Evolutionary conservation across 2,329 filamentous ascomycete species (phyloP).

Genomic region (Cladobotryum protrusum): DNA sequence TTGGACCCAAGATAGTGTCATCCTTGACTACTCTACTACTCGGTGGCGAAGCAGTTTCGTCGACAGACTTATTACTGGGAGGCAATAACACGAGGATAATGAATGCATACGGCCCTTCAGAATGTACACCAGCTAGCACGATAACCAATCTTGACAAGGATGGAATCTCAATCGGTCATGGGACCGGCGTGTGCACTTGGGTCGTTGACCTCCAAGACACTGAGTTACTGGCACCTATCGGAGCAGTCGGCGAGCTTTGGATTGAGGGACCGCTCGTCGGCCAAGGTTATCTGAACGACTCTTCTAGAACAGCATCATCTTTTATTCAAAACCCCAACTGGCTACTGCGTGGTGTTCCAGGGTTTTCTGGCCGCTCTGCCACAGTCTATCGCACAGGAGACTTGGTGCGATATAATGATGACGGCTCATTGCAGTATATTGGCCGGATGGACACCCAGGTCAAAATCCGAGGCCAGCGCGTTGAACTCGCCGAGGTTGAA

Average conservation of each 20-base stretch:
- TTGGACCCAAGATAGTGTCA: too few species aligned
- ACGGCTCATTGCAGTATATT: conserved; percentile 32
- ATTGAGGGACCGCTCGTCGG: conserved; percentile 10
- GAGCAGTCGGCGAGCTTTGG: conserved; percentile 8
- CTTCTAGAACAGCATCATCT: conserved; percentile 5
- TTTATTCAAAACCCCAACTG: conserved; percentile 17
- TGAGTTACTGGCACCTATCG: not conserved
- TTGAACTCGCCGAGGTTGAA: conserved; percentile 18
- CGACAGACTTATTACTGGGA: too few species aligned
- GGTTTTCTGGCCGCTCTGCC: conserved; percentile 29
- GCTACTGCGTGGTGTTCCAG: not conserved
- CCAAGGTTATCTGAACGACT: conserved; percentile 8
- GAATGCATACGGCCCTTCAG: too few species aligned
- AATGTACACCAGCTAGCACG: too few species aligned
- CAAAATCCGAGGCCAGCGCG: conserved; percentile 47
- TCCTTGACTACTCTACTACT: too few species aligned
- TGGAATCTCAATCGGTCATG: too few species aligned
- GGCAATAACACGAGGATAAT: too few species aligned
- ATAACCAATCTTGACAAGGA: too few species aligned
- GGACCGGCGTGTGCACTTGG: too few species aligned
- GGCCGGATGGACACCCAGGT: conserved; percentile 48
- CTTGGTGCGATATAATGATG: conserved; percentile 23
- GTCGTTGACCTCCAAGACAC: too few species aligned
- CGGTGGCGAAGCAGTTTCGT: too few species aligned
- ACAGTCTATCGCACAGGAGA: conserved; percentile 30